Base-by-base conservation (phyloP, 192 early-diverging fungal species). In the Thoreauomyces humboldtii region DNA sequence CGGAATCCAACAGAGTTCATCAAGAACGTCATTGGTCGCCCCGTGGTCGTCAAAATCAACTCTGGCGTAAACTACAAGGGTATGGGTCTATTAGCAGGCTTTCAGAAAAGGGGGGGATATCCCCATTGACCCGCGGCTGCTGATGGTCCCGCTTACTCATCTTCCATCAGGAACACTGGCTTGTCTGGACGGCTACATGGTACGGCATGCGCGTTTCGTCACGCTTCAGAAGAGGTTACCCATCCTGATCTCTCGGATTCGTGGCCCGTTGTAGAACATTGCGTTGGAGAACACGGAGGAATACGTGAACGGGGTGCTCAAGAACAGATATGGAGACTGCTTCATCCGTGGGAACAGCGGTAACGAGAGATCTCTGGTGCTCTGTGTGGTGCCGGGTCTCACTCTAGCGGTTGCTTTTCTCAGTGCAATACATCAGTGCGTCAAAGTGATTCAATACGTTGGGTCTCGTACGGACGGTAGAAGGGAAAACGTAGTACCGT, bases 341-440 rank as follows among this genome's bases (percentile, higher is more conserved):
- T 98, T 98, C 75, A 93, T 98, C 75, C 89, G 96, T 9, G 96
- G 96, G 59, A 98, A 98, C 78, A 96, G 96, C 72, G 91, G 91
- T 88, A 85, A 43, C 47, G 35, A 27, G n/a, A 41, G n/a, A 41
- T 9, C 11, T n/a, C n/a, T 41, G 11, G 11, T 12, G 38, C n/a
- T n/a, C 9, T 41, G n/a, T 41, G 38, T 41, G 38, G n/a, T 41
- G 9, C 50, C 6, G 32, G 50, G 29, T 7, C 27, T 52, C 6
- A 24, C 24, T 15, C 50, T 46, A 46, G 25, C 25, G 14, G n/a
- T 46, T 46, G 12, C n/a, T 2, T 46, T 24, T 27, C 4, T 2
- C 53, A 66, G 64, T 66, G 28, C 64, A 66, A 57, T 66, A 66
- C 27, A 66, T 66, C 28, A 57, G 53, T 57, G 64, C 64, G 0